phyloP scores from a whole-genome alignment of 495 filamentous ascomycete genomes.

The Jackrogersella multiformis region DNA sequence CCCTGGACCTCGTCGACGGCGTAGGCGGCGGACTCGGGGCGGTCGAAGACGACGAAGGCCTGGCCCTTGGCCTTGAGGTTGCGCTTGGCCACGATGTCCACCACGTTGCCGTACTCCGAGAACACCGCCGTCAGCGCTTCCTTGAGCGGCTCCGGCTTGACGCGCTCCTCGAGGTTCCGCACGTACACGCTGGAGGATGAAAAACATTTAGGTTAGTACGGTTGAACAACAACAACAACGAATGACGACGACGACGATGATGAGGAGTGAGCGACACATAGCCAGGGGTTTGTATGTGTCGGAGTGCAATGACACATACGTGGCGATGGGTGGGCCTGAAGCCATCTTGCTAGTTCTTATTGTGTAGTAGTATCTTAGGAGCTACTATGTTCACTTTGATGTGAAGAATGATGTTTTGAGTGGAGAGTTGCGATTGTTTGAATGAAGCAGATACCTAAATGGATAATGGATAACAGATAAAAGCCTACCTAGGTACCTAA shows the following conservation, averaged over 20 bases:
- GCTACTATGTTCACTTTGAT: neutral
- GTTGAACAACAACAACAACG: conserved; percentile 5
- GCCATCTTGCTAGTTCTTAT: conserved; percentile 46
- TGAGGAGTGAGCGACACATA: conserved; percentile 18
- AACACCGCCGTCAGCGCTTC: conserved; percentile 81
- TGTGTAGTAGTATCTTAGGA: neutral
- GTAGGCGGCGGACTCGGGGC: conserved; percentile 72
- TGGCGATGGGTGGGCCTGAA: conserved; percentile 58
- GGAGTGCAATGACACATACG: conserved; percentile 74
- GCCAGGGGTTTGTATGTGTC: conserved; percentile 59
- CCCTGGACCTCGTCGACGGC: conserved; percentile 92
- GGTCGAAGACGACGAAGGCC: conserved; percentile 95
- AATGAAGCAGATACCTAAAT: neutral
- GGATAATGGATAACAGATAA: no score
- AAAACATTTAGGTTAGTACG: conserved; percentile 35
- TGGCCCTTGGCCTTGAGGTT: conserved; percentile 95
- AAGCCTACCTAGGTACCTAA: no score
- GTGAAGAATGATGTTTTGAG: no score
- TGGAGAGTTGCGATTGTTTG: conserved; percentile 1
- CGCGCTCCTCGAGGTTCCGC: conserved; percentile 90
- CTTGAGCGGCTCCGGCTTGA: conserved; percentile 82
- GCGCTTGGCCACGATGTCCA: conserved; percentile 92
- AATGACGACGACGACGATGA: no score
- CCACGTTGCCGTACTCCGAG: conserved; percentile 85
- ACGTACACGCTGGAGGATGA: conserved; percentile 68